These are phyloP conservation scores for Rutstroemia sp. DNA, from an alignment of 2,329 filamentous ascomycete species.

Conservation along the genomic window DNA sequence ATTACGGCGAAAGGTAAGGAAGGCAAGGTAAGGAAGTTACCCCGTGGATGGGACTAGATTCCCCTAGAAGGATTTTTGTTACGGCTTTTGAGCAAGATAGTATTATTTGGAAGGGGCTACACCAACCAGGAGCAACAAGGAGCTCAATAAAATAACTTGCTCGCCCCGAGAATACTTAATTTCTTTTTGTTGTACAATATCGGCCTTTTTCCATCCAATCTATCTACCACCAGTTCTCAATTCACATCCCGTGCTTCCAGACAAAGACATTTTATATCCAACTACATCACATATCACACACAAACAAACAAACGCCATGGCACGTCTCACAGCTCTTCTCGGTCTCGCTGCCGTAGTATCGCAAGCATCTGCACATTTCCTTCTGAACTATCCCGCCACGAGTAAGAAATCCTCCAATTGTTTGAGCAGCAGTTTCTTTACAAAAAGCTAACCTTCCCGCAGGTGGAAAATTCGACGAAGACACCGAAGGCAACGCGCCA, in stretches of 20 bases:
- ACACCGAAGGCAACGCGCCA: conserved; percentile 38
- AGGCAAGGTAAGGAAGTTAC: no score
- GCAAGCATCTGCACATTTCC: conserved; percentile 46
- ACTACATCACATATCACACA: neutral
- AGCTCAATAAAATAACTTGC: neutral
- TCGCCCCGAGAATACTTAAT: neutral
- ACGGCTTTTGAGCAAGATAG: no score
- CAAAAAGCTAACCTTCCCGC: neutral
- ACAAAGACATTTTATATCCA: neutral
- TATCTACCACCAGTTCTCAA: no score
- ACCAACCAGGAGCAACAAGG: neutral
- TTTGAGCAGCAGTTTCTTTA: neutral
- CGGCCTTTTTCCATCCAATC: neutral
- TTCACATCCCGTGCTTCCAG: no score
- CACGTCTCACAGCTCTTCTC: conserved; percentile 7
- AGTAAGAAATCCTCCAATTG: conserved; percentile 12
- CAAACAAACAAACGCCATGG: neutral
- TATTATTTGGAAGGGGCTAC: no score
- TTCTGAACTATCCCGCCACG: conserved; percentile 39
- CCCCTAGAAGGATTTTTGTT: no score
- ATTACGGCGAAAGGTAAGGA: no score
- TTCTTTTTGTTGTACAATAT: neutral
- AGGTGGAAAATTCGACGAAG: conserved; percentile 40
- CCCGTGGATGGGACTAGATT: no score
- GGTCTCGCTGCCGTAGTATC: conserved; percentile 11